Evolutionary conservation across 2,329 filamentous ascomycete species (phyloP), one percentile per base, ranked within the genome.

Genomic region (Leptosphaerulina australis): DNA sequence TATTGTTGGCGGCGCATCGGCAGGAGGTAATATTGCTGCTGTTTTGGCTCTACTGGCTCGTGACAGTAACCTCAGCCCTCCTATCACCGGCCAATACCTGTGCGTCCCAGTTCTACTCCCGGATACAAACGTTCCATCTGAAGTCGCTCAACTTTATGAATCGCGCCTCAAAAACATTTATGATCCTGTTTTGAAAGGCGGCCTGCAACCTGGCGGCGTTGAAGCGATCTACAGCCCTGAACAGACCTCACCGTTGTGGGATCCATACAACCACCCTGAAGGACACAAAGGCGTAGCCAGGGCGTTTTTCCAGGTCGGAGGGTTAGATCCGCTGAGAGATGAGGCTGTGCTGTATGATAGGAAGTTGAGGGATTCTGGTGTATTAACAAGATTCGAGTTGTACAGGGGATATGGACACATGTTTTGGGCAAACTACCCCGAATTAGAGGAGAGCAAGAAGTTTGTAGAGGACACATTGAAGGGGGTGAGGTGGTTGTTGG

Each of bases 1-100:
- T 53, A 70, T 81, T n/a, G 61, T 82, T 0, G 77, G 79, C 7
- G 80, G 80, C 14, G 77, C 74, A 4, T 79, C 76, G 2, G 79
- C 79, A 0, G 80, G 79, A 3, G 80, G 76, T n/a, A 81, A 81
- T 58, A 74, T 82, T 46, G 72, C 78, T n/a, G 75, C 76, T 0
- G 76, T 76, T 0, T 70, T 81, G 0, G 71, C 77, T 0, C 74
- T 80, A 43, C 55, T 76, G 0, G 71, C 76, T 4, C 71, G 73
- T 3, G 75, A 77, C 44, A 71, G 74, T 26, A 65, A 67, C 0
- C 62, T 79, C 5, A 53, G 62, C 0, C 76, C 77, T 1, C 69
- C 68, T 0, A 61, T 82, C 8, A 81, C 78, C 0, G 79, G 78
- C 0, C 60, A 76, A 9, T 74, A 77, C 22, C 75, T 81, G 24